Base-by-base conservation (phyloP, 2,329 filamentous ascomycete genomes). In the Mycosphaerella arachidis region DNA sequence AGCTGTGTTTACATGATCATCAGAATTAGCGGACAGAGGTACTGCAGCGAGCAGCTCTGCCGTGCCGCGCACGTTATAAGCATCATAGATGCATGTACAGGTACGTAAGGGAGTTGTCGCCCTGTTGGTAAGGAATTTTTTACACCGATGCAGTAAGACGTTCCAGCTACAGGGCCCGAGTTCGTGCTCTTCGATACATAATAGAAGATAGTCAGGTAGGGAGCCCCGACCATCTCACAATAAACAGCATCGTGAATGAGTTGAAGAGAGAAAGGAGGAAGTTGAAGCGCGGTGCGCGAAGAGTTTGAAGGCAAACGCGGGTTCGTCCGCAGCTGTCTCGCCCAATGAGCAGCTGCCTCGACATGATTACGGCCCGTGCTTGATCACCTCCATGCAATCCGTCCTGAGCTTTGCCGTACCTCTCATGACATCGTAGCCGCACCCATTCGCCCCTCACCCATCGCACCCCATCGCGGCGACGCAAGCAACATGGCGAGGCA, bases 71-170 rank as follows among this genome's bases (percentile, higher is more conserved):
- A 12, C 18, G n/a, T 20, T 35, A 18, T 16, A 52, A 6, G 50
- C 50, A 20, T 35, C 50, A 35, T 52, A n/a, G 50, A 31, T 18
- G 50, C 50, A 61, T 10, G 37, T 24, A 60, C 31, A 55, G 33
- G 51, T 35, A 31, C 37, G 10, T 27, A 16, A 31, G 10, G 48
- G 48, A 37, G 24, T 79, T 86, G 83, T 86, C 78, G 83, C 82
- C 75, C 81, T 83, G 82, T 86, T 79, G 82, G 84, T 86, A 86
- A 86, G 83, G 84, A 86, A 84, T 53, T 76, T 77, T 78, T 78
- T 86, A 81, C 85, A 83, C 67, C 61, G 60, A 56, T 58, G 50
- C 57, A 62, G 62, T 59, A 78, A 78, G 70, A 74, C 76, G 82
- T 82, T 86, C 84, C 84, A 87, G 84, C 84, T 86, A 83, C 82